A percentile compares a stretch with the other conserved stretches of the same genome.
These are phyloP conservation scores for Yamadazyma atmosphaerica DNA, from an alignment of 1,139 yeast species.

Conservation along the genomic window DNA sequence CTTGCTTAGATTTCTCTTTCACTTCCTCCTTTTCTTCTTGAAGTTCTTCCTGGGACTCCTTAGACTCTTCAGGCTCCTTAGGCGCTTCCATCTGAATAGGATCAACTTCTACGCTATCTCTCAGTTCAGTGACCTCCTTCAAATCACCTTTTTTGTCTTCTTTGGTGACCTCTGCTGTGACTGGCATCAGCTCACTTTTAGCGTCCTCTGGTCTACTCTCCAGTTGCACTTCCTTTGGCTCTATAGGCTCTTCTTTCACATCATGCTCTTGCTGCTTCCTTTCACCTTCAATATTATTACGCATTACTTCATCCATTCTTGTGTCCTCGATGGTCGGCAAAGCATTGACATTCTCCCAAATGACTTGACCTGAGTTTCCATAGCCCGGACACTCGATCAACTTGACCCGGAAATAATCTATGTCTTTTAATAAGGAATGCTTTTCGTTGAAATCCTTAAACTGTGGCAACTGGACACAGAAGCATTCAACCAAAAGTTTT, in stretches of 20 bases:
- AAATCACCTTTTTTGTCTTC: not conserved
- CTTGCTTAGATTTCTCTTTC: constrained; percentile 9
- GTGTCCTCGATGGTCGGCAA: constrained; percentile 53
- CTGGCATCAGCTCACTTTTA: too few relatives aligned
- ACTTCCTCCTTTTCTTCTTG: constrained; percentile 8
- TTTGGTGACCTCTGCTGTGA: too few relatives aligned
- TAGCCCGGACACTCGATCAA: constrained; percentile 61
- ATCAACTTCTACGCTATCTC: constrained; percentile 1
- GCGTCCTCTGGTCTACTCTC: not conserved
- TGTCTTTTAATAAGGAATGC: constrained; percentile 56
- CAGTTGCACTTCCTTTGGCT: constrained; percentile 1
- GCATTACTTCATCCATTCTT: constrained; percentile 49
- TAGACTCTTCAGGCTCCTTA: constrained; percentile 4
- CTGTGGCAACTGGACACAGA: constrained; percentile 48
- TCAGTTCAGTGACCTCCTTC: not conserved
- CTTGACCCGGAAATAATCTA: constrained; percentile 65
- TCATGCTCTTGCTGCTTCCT: constrained; percentile 3
- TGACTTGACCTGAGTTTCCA: constrained; percentile 63
- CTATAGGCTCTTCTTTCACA: not conserved
- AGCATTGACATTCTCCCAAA: constrained; percentile 64
- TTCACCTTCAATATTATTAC: constrained; percentile 31
- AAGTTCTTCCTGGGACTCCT: constrained; percentile 4
- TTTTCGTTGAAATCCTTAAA: constrained; percentile 56
- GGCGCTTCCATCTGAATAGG: constrained; percentile 6
- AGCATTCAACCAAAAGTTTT: constrained; percentile 54